Evolutionary conservation across 805 yeast species (phyloP).

Genomic region (Kodamaea kaohsiungensis): DNA sequence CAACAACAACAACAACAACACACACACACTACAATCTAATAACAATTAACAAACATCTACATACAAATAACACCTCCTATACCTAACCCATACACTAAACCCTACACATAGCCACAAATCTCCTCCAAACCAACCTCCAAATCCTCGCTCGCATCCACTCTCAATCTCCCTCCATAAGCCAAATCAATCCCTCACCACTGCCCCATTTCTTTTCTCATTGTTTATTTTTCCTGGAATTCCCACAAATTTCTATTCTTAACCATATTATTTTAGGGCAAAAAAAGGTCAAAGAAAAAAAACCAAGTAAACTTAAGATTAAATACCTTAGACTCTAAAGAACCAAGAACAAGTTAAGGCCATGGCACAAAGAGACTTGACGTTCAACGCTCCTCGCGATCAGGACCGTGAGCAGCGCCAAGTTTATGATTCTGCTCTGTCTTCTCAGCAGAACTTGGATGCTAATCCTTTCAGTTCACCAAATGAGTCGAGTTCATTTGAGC

Average conservation of each 20-base stretch:
- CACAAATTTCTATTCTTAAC: conserved; percentile 1
- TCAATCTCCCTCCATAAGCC: neutral
- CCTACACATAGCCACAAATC: no score
- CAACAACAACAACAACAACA: no score
- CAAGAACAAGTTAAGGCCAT: conserved; percentile 5
- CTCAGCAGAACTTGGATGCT: conserved; percentile 1
- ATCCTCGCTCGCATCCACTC: no score
- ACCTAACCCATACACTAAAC: no score
- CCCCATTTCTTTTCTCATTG: neutral
- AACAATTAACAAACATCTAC: no score
- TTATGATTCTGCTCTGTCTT: conserved; percentile 5
- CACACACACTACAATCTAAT: no score
- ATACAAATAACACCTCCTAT: no score
- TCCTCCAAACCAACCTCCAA: no score
- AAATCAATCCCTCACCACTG: neutral
- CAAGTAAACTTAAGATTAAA: neutral
- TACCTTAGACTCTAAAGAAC: neutral
- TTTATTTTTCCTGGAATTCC: conserved; percentile 2
- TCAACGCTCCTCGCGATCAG: conserved; percentile 21
- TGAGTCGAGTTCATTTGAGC: conserved; percentile 13
- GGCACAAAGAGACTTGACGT: conserved; percentile 36
- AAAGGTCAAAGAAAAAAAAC: conserved; percentile 1
- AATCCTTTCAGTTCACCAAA: conserved; percentile 15
- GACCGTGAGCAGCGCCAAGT: conserved; percentile 5
- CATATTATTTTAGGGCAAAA: neutral